Conservation (phyloP, 257 asterid species). For the Plantago major region DNA sequence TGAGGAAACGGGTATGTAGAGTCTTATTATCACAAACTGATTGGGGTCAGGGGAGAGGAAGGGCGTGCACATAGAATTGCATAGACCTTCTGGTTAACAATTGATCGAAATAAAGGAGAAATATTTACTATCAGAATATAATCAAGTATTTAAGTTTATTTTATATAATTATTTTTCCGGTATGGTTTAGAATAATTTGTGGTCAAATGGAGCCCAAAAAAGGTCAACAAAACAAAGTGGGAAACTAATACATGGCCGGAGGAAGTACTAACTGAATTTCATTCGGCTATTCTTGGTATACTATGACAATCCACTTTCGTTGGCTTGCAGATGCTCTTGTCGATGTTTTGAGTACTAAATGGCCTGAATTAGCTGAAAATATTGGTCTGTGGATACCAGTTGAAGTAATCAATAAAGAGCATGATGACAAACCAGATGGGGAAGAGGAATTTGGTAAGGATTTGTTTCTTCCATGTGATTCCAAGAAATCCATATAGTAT, state of each 20-base stretch:
- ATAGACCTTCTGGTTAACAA: too few species aligned
- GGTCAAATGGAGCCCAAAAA: too few species aligned
- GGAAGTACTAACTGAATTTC: not conserved
- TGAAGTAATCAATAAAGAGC: conserved; percentile 53
- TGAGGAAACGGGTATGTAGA: conserved; percentile 65
- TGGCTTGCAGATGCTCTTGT: conserved; percentile 43
- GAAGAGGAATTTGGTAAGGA: conserved; percentile 69
- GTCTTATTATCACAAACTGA: conserved; percentile 2
- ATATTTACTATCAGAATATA: too few species aligned
- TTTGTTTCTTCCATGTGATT: conserved; percentile 5
- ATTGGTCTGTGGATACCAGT: conserved; percentile 87
- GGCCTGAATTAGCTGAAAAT: conserved; percentile 61
- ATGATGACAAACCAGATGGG: conserved; percentile 83
- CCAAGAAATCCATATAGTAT: not conserved
- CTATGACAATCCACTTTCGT: not conserved
- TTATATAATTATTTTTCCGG: too few species aligned
- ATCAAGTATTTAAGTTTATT: too few species aligned
- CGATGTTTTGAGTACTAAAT: conserved; percentile 52
- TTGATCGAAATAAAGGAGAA: too few species aligned
- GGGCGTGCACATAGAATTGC: not conserved
- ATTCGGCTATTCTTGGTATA: conserved; percentile 7
- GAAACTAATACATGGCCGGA: too few species aligned
- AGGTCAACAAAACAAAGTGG: too few species aligned
- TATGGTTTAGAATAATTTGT: too few species aligned
- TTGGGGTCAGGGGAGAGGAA: not conserved